A percentile compares a stretch with the other conserved stretches of the same genome.
phyloP scores from a whole-genome alignment of 257 asterid species.

The Cruciata laevipes region DNA sequence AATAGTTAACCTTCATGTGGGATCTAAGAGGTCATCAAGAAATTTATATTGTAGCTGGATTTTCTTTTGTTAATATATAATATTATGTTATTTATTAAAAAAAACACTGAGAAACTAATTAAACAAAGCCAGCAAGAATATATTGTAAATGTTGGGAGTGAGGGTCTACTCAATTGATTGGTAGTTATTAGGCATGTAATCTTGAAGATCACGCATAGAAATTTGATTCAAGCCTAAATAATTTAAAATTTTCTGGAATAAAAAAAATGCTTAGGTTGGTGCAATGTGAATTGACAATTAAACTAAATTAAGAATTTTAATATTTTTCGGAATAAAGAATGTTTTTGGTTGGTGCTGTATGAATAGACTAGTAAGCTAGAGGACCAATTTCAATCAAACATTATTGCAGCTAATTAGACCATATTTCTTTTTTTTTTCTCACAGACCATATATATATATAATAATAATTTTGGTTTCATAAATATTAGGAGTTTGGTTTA shows the following conservation, averaged over 20 bases:
- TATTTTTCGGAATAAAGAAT: too few species aligned
- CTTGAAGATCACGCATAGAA: constrained; percentile 5
- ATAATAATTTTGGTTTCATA: not conserved
- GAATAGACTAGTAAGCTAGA: not conserved
- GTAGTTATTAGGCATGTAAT: not conserved
- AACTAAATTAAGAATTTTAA: not conserved
- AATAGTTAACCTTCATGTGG: too few species aligned
- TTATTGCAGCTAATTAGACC: not conserved
- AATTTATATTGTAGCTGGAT: too few species aligned
- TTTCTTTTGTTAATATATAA: too few species aligned
- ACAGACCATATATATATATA: too few species aligned
- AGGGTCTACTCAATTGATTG: not conserved
- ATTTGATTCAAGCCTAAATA: too few species aligned
- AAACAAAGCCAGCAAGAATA: constrained; percentile 5
- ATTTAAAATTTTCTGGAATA: not conserved
- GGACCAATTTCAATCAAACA: not conserved
- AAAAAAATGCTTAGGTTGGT: not conserved
- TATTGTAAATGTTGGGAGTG: not conserved
- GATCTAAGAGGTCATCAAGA: too few species aligned
- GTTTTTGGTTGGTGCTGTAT: not conserved
- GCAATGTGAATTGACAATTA: not conserved
- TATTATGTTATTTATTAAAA: too few species aligned
- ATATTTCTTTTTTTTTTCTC: too few species aligned
- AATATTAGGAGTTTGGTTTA: not conserved
- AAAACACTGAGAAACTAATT: not conserved